Percentiles rank a stretch among this genome's conserved stretches.
These are phyloP conservation scores for Talaromyces sp. DNA, from an alignment of 2,329 filamentous ascomycete species.

Conservation along the genomic window DNA sequence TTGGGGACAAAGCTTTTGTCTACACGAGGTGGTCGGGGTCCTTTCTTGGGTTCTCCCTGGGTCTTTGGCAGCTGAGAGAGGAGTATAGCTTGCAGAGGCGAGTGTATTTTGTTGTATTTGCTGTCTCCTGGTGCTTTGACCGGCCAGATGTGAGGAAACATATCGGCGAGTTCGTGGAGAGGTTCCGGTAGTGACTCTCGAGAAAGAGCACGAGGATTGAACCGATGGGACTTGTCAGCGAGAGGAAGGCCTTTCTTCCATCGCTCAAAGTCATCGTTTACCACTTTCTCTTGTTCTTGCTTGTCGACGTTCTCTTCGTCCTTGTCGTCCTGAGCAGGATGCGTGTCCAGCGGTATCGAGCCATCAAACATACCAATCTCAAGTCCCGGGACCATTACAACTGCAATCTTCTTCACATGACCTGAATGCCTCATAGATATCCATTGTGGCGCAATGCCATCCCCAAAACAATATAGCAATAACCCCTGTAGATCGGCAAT, in stretches of 20 bases:
- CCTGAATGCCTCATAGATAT: slow-evolving; percentile 55
- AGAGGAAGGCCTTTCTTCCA: slow-evolving; percentile 38
- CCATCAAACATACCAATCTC: slow-evolving; percentile 85
- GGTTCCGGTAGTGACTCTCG: slow-evolving; percentile 40
- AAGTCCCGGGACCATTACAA: slow-evolving; percentile 86
- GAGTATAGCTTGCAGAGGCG: slow-evolving; percentile 79
- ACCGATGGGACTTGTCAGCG: slow-evolving; percentile 26
- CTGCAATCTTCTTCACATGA: slow-evolving; percentile 68
- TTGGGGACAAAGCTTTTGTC: slow-evolving; percentile 66
- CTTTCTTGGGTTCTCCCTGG: slow-evolving; percentile 60
- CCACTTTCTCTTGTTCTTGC: slow-evolving; percentile 13
- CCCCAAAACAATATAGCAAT: slow-evolving; percentile 58
- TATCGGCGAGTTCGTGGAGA: slow-evolving; percentile 66
- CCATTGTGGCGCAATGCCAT: slow-evolving; percentile 60
- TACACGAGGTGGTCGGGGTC: slow-evolving; percentile 58
- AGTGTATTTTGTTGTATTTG: slow-evolving; percentile 74
- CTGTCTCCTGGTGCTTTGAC: slow-evolving; percentile 83
- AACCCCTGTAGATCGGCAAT: slow-evolving; percentile 56
- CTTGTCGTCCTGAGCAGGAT: slow-evolving; percentile 14
- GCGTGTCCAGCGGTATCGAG: slow-evolving; percentile 36
- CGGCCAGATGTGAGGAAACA: slow-evolving; percentile 88
- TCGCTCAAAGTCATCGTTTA: slow-evolving; percentile 29
- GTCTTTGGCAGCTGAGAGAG: slow-evolving; percentile 66
- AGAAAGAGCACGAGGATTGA: slow-evolving; percentile 29
- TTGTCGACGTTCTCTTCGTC: slow-evolving; percentile 8